Percentiles rank a stretch among this genome's conserved stretches.
These are phyloP conservation scores for Sherardia arvensis DNA, from an alignment of 257 asterid species.

Conservation along the genomic window DNA sequence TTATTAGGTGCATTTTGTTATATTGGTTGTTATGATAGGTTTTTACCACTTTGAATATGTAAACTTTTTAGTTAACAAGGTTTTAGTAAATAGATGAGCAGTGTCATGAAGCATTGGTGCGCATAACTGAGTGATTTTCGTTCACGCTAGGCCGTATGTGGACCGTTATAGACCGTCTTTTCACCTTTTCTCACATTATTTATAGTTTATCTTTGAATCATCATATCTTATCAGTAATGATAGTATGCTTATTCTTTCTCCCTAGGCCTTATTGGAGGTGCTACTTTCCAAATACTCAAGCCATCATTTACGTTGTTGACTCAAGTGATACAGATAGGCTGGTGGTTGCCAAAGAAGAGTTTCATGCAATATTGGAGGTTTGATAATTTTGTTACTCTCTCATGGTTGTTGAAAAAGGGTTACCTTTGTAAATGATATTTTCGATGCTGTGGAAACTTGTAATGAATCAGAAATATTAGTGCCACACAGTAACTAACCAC, in stretches of 20 bases:
- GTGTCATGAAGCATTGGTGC: neutral
- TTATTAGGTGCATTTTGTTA: neutral
- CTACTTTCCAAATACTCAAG: conserved; percentile 96
- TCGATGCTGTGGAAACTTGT: neutral
- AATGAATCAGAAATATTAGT: neutral
- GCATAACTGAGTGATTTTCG: neutral
- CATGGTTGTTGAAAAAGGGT: neutral
- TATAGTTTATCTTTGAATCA: neutral
- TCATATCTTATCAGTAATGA: neutral
- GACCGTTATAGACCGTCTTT: neutral
- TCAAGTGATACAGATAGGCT: conserved; percentile 97
- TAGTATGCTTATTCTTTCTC: neutral
- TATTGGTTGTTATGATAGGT: neutral
- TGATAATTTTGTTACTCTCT: conserved; percentile 7
- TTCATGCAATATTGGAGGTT: conserved; percentile 92
- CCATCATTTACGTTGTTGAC: conserved; percentile 93
- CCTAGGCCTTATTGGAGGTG: conserved; percentile 95
- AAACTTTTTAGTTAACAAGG: too few species aligned
- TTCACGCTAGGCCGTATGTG: neutral
- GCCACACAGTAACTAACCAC: neutral
- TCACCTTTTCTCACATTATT: neutral
- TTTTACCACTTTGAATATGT: neutral
- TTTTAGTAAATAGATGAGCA: neutral
- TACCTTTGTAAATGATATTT: neutral
- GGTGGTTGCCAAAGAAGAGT: conserved; percentile 88